Conservation (phyloP, 768 basidiomycete genomes). For the Mycena galericulata region DNA sequence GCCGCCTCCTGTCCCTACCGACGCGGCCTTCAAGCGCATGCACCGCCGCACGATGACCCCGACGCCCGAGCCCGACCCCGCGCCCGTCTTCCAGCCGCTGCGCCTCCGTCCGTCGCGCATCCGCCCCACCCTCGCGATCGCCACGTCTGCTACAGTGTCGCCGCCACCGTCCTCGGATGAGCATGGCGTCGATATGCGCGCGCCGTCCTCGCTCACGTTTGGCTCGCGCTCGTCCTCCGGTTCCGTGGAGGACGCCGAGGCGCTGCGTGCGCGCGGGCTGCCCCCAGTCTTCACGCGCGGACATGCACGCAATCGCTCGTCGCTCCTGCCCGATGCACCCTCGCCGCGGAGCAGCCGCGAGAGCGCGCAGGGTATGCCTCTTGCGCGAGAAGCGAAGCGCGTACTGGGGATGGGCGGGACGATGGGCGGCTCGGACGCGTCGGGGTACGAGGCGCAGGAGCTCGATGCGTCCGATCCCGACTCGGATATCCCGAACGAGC, state of each 20-base stretch:
- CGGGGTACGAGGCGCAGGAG: conserved; percentile 56
- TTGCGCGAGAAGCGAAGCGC: conserved; percentile 64
- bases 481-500: conserved; percentile 85
- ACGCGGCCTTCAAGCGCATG: conserved; percentile 47
- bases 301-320: conserved; percentile 41
- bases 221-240: conserved; percentile 47
- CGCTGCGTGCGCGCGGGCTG: conserved; percentile 10
- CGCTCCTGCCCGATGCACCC: conserved; percentile 36
- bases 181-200: conserved; percentile 41
- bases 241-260: conserved; percentile 23
- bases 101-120: conserved; percentile 37
- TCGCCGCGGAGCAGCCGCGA: conserved; percentile 37
- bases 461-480: conserved; percentile 72
- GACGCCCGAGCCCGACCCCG: conserved; percentile 67
- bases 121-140: conserved; percentile 14
- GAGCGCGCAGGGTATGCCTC: conserved; percentile 43
- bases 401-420: conserved; percentile 76
- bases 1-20: no score
- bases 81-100: conserved; percentile 69
- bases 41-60: conserved; percentile 71
- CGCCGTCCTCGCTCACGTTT: conserved; percentile 55
- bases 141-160: conserved; percentile 31
- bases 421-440: conserved; percentile 70
- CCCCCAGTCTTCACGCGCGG: conserved; percentile 53
- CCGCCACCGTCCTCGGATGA: conserved; percentile 43